These are phyloP conservation scores for Plantago lanceolata DNA, from an alignment of 305 asterid species.

Conservation along the genomic window DNA sequence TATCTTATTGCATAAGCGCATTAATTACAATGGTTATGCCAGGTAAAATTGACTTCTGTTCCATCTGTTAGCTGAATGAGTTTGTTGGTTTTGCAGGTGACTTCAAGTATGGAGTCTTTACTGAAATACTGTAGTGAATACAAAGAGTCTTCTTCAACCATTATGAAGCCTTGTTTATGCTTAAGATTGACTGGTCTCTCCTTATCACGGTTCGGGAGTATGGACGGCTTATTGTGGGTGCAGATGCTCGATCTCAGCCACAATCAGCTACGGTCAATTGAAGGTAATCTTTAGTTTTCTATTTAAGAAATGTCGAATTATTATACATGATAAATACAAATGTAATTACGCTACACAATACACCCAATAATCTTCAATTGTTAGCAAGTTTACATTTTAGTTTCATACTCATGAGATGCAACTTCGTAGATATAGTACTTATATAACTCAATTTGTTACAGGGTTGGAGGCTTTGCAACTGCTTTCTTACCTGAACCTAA, in stretches of 20 bases:
- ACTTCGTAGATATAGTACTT: not conserved
- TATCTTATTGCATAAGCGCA: not conserved
- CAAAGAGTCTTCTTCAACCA: constrained; percentile 44
- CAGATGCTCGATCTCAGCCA: constrained; percentile 87
- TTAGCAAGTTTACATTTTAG: not conserved
- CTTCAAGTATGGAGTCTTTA: constrained; percentile 47
- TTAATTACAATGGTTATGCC: not conserved
- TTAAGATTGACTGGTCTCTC: constrained; percentile 62
- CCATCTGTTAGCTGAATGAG: not conserved
- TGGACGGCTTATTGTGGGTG: constrained; percentile 78
- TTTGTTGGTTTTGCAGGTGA: constrained; percentile 20
- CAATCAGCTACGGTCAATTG: constrained; percentile 74
- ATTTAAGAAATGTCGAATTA: not conserved
- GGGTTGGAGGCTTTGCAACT: constrained; percentile 89
- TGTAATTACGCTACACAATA: constrained; percentile 17
- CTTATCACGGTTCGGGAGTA: constrained; percentile 57
- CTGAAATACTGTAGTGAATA: constrained; percentile 42
- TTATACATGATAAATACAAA: constrained; percentile 4
- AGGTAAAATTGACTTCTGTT: not conserved
- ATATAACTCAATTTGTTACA: constrained; percentile 26
- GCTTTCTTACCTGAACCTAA: constrained; percentile 69
- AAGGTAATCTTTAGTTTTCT: constrained; percentile 47
- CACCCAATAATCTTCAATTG: constrained; percentile 5
- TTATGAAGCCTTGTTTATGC: constrained; percentile 29
- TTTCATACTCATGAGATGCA: constrained; percentile 1